These are phyloP conservation scores for Daldinia bambusicola DNA, from an alignment of 495 filamentous ascomycete species.

Conservation along the genomic window DNA sequence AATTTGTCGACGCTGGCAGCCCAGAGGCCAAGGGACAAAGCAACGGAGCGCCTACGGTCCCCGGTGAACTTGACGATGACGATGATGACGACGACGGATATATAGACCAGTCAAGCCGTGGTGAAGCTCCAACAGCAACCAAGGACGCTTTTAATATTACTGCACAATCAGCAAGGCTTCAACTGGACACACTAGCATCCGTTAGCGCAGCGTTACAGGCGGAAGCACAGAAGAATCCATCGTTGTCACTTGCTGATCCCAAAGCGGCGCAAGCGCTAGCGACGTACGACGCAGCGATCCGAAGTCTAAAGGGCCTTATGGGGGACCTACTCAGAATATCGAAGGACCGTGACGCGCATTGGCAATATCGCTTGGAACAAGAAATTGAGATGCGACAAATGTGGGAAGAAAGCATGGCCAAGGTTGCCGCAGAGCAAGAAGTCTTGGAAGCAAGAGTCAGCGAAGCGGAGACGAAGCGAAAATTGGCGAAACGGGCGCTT, in stretches of 20 bases:
- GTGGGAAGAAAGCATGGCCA: conserved; percentile 99
- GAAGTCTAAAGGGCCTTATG: conserved; percentile 84
- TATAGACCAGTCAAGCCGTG: conserved; percentile 82
- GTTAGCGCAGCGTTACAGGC: conserved; percentile 82
- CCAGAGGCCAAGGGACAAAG: conserved; percentile 47
- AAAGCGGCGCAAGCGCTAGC: conserved; percentile 79
- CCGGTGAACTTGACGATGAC: conserved; percentile 52
- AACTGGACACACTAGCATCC: conserved; percentile 86
- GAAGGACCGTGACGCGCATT: conserved; percentile 91
- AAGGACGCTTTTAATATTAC: conserved; percentile 96
- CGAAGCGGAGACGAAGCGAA: conserved; percentile 89
- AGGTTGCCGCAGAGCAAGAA: conserved; percentile 92
- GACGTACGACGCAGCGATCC: conserved; percentile 89
- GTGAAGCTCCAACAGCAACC: conserved; percentile 73
- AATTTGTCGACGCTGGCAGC: conserved; percentile 53
- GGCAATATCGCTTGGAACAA: conserved; percentile 92
- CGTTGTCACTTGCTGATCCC: conserved; percentile 75
- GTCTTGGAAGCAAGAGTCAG: conserved; percentile 85
- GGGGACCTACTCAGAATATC: conserved; percentile 91
- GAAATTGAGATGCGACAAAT: conserved; percentile 88
- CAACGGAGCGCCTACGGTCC: conserved; percentile 27
- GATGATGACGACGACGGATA: conserved; percentile 84
- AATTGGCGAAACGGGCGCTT: conserved; percentile 86
- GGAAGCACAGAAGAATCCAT: conserved; percentile 75
- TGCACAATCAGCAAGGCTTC: conserved; percentile 91